Evolutionary conservation across 441 rosid genomes (phyloP), one percentile per base, ranked within the genome.

Genomic region (Gossypium trilobum): DNA sequence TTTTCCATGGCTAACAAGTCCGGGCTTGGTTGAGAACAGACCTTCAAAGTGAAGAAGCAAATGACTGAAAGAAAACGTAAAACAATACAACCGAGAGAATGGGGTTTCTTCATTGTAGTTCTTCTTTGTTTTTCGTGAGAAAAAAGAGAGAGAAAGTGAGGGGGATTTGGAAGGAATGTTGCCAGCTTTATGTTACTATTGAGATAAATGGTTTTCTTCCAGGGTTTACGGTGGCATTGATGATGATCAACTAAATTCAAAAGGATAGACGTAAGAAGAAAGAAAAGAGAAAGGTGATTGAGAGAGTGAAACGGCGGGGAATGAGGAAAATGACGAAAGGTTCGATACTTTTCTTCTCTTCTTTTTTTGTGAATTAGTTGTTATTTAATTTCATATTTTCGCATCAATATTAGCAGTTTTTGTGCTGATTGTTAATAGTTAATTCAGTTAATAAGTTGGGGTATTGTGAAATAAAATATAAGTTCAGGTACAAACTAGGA

Each of bases 1-100:
- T 81, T 82, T 76, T 80, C 72, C 97, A 94, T 91, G 62, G 81
- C 82, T 1, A 58, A 19, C 1, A 76, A 81, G 76, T 93, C 97
- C 7, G 78, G 59, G 52, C 54, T 75, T 36, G 39, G 58, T 72
- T 82, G 89, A 6, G 80, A 84, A 31, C 50, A 27, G 7, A 77
- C 7, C 8, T 66, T 62, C 8, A 33, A 4, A 20, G 20, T 7
- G 0, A 78, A 31, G 73, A 68, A 68, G 29, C 65, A 60, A 42
- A 64, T 36, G 76, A 55, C 57, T 16, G 44, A 48, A 27, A 83
- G 19, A 44, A 74, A 33, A 7, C 46, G 70, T 13, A 73, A 0
- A 57, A 73, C 39, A 58, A 81, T 48, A 78, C 66, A 57, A 59
- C 78, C 79, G 78, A 77, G 33, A 68, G 16, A 14, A 72, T 73